Evolutionary conservation across 2,329 filamentous ascomycete species (phyloP), one percentile per base, ranked within the genome.

Genomic region (Didymella arachidicola): DNA sequence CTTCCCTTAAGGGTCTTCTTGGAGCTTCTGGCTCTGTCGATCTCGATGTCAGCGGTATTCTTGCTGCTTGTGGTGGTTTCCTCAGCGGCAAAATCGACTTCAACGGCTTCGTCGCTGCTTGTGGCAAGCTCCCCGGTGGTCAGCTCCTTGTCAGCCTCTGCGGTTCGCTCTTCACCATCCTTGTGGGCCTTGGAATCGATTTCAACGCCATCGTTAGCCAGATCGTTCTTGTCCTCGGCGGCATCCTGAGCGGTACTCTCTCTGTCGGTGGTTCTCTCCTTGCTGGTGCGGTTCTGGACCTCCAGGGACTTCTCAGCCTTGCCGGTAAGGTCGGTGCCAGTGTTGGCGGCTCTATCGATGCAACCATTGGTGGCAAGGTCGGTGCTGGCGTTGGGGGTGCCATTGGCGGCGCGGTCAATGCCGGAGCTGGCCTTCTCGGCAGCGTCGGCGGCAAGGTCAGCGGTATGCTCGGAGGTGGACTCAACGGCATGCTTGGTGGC

Each of bases 61-160:
- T 46, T 18, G 48, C 41, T 10, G 48, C 54, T 48, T 29, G 52
- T 27, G 14, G n/a, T 19, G 48, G 54, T 22, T 34, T 57, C 18
- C 48, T 57, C 18, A 57, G 14, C 12, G 54, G 54, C 7, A 34
- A 42, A 2, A 4, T 52, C 27, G 54, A 57, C 36, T 39, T 57
- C 6, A 57, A 52, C n/a, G 48, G 54, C 27, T 57, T 57, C 22
- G 14, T 57, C 25, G 42, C 48, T 7, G 54, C 36, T 3, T 42
- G 32, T n/a, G 48, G 34, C 18, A 52, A 52, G 42, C 54, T 57
- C 1, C 48, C 54, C 18, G 48, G 48, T 22, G 54, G 54, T 16
- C 8, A 57, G n/a, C 18, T 57, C 14, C 16, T 57, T 7, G 48
- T 57, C 48, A 48, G 48, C 29, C 25, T 57, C n/a, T 57, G 48